Percentiles rank a stretch among this genome's conserved stretches.
Conservation (phyloP, 176 grass and related monocot genomes). For the Avena eriantha region DNA sequence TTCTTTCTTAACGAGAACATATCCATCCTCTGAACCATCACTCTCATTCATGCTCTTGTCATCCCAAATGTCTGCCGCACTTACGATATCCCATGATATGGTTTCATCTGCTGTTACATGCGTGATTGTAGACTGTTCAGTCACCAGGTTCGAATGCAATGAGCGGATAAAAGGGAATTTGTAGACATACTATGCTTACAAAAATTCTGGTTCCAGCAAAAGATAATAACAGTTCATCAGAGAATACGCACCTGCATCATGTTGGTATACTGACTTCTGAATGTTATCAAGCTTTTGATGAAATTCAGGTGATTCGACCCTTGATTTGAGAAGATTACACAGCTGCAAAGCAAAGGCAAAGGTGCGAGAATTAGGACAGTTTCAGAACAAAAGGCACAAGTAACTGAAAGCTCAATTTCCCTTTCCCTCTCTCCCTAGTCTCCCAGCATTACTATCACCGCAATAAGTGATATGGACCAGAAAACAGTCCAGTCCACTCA, state of each 20-base stretch:
- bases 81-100: conserved; percentile 85
- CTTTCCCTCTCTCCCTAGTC: not conserved
- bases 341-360: conserved; percentile 50
- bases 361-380: not conserved
- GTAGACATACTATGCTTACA: not conserved
- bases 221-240: not conserved
- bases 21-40: conserved; percentile 81
- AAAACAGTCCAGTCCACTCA: not conserved
- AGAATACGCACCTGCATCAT: conserved; percentile 44
- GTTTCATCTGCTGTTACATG: conserved; percentile 68
- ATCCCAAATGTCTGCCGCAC: conserved; percentile 72
- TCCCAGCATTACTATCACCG: not conserved
- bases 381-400: not conserved
- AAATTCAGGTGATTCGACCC: conserved; percentile 91
- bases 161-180: not conserved
- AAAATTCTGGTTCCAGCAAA: not conserved
- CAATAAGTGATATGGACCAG: not conserved
- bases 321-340: conserved; percentile 87
- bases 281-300: conserved; percentile 82
- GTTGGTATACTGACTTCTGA: conserved; percentile 64
- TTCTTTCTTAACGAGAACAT: conserved; percentile 91
- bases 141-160: conserved; percentile 22
- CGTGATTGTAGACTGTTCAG: conserved; percentile 39
- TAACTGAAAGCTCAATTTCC: not conserved
- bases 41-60: conserved; percentile 60